Evolutionary conservation across 2,329 filamentous ascomycete species (phyloP).

Genomic region (Colletotrichum neosansevieriae): DNA sequence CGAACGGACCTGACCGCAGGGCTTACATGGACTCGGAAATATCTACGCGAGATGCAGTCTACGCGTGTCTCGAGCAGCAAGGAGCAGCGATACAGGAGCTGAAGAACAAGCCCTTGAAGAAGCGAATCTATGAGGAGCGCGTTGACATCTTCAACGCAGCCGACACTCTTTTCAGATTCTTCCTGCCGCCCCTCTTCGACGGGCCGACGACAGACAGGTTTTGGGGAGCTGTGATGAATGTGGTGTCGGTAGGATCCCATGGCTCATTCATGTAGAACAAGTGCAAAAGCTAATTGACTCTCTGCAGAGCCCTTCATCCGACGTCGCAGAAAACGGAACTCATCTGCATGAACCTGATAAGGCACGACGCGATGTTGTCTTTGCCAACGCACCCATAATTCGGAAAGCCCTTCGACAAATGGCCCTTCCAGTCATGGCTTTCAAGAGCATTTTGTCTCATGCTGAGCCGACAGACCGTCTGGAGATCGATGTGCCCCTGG

Average conservation of each 20-base stretch:
- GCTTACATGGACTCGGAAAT: conserved; percentile 30
- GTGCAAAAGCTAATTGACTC: not conserved
- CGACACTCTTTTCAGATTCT: conserved; percentile 56
- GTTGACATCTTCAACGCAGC: conserved; percentile 57
- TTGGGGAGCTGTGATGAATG: conserved; percentile 55
- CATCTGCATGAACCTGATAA: conserved; percentile 12
- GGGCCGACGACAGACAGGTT: conserved; percentile 55
- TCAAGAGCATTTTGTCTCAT: conserved; percentile 43
- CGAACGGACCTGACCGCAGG: conserved; percentile 27
- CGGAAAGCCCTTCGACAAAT: conserved; percentile 36
- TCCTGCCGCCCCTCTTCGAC: conserved; percentile 52
- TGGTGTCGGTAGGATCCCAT: conserved; percentile 46
- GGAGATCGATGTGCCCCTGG: conserved; percentile 49
- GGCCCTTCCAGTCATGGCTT: conserved; percentile 37
- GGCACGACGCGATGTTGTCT: conserved; percentile 9
- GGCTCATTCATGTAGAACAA: no score
- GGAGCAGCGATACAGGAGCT: conserved; percentile 7
- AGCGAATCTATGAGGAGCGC: conserved; percentile 49
- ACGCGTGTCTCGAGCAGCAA: conserved; percentile 41
- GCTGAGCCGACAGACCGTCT: conserved; percentile 27
- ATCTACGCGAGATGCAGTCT: conserved; percentile 46
- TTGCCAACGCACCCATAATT: conserved; percentile 34
- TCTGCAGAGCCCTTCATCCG: not conserved
- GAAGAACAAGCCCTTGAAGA: conserved; percentile 31
- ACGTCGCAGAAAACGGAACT: not conserved